These are phyloP conservation scores for Pythium folliculosum DNA, from an alignment of 352 stramenopile genomes.

Conservation along the genomic window DNA sequence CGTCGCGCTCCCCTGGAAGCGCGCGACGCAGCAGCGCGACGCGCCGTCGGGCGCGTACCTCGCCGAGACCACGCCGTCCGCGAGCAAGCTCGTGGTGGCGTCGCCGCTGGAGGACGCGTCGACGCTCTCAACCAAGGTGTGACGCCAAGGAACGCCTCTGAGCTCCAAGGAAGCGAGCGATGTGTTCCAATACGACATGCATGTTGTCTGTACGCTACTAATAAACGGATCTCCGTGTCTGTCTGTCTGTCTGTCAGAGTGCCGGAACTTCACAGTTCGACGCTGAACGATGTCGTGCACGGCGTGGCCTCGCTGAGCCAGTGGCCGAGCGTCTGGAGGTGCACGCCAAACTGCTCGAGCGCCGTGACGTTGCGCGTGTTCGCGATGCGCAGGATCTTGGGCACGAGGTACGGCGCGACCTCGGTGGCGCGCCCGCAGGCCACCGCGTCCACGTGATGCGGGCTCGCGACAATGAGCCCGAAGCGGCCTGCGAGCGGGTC, in stretches of 20 bases:
- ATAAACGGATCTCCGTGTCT: neutral
- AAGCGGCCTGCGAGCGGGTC: conserved; percentile 45
- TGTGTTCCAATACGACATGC: conserved; percentile 2
- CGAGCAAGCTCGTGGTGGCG: neutral
- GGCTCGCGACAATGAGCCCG: conserved; percentile 60
- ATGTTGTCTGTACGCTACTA: neutral
- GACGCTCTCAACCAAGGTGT: conserved; percentile 30
- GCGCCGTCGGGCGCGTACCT: conserved; percentile 9
- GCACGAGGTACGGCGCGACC: conserved; percentile 53
- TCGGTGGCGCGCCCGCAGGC: conserved; percentile 56
- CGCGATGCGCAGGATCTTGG: conserved; percentile 61
- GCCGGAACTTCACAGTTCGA: conserved; percentile 36
- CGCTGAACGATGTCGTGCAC: conserved; percentile 55
- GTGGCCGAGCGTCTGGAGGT: conserved; percentile 53
- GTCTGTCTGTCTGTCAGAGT: too few species aligned
- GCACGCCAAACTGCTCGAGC: conserved; percentile 56
- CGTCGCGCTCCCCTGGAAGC: neutral
- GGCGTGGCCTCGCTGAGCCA: conserved; percentile 57
- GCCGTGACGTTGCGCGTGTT: conserved; percentile 43
- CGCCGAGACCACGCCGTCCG: conserved; percentile 15
- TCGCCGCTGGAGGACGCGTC: neutral
- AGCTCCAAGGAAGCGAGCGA: too few species aligned
- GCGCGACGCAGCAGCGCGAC: neutral
- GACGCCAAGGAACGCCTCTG: too few species aligned
- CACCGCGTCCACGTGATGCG: conserved; percentile 54